These are phyloP conservation scores for Oryza meridionalis DNA, from an alignment of 176 grass and related monocot genomes.

Conservation along the genomic window DNA sequence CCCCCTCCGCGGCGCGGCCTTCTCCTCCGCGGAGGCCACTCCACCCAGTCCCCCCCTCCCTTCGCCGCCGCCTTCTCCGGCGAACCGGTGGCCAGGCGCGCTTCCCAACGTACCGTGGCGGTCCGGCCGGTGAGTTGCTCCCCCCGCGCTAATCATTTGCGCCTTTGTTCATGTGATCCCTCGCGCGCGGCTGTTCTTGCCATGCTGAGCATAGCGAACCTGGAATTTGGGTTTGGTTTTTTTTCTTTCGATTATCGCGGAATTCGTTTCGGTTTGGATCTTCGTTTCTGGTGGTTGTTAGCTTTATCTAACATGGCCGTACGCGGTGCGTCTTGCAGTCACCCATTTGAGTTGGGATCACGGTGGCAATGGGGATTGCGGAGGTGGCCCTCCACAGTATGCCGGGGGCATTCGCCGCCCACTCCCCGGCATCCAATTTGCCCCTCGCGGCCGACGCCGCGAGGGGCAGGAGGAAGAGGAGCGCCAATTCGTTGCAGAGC, in stretches of 20 bases:
- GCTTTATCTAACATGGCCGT: neutral
- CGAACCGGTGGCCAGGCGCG: conserved; percentile 26
- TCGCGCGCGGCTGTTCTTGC: neutral
- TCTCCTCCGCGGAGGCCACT: conserved; percentile 19
- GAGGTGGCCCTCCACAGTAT: conserved; percentile 50
- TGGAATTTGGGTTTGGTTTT: neutral
- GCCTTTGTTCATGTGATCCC: neutral
- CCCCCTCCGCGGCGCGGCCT: conserved; percentile 17
- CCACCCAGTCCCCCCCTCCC: conserved; percentile 6
- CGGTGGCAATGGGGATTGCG: conserved; percentile 53
- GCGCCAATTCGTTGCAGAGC: conserved; percentile 1
- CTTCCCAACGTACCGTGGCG: conserved; percentile 15
- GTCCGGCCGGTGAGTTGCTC: conserved; percentile 32
- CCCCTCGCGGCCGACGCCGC: conserved; percentile 7
- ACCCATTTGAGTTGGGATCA: conserved; percentile 22
- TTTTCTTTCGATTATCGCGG: neutral
- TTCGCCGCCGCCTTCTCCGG: conserved; percentile 17
- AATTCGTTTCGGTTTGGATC: neutral
- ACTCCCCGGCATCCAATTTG: conserved; percentile 42
- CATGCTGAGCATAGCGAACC: neutral
- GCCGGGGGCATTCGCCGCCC: conserved; percentile 31
- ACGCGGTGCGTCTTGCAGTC: conserved; percentile 45
- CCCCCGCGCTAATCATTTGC: neutral
- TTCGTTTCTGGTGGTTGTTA: neutral
- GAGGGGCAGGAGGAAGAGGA: conserved; percentile 39